Evolutionary conservation across 768 basidiomycete species (phyloP).

Genomic region (Amanita phalloides): DNA sequence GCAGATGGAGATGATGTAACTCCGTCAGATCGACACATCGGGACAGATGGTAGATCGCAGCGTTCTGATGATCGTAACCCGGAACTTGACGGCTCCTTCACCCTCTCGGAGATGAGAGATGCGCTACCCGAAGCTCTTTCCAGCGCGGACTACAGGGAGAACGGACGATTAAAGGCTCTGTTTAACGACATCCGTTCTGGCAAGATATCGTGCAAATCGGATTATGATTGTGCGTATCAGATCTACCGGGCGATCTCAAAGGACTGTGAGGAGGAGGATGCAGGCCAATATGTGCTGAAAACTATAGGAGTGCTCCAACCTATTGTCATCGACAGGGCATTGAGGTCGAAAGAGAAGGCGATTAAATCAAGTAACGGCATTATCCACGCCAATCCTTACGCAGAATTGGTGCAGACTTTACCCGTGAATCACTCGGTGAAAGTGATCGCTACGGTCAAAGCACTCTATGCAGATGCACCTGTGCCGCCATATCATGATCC

Average conservation of each 20-base stretch:
- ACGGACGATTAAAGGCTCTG: neutral
- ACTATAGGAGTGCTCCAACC: neutral
- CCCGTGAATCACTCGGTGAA: conserved; percentile 11
- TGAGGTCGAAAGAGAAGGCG: too few relatives aligned
- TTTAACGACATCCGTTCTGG: neutral
- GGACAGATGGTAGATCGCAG: neutral
- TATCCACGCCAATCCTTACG: neutral
- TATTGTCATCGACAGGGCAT: neutral
- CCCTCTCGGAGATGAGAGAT: too few relatives aligned
- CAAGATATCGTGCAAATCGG: neutral
- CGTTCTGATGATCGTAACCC: too few relatives aligned
- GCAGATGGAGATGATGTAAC: neutral
- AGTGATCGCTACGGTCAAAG: conserved; percentile 13
- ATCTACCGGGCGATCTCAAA: neutral
- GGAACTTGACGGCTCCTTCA: too few relatives aligned
- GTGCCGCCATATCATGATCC: conserved; percentile 10
- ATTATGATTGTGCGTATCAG: neutral
- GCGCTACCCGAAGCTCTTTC: too few relatives aligned
- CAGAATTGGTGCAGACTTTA: conserved; percentile 10
- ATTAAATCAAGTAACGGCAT: neutral
- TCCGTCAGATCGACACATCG: neutral
- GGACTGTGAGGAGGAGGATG: neutral
- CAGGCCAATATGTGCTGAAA: neutral
- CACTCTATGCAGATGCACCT: conserved; percentile 7
- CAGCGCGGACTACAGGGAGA: neutral